Evolutionary conservation across 805 yeast genomes (phyloP).

Genomic region (Saccharomycopsis capsularis): DNA sequence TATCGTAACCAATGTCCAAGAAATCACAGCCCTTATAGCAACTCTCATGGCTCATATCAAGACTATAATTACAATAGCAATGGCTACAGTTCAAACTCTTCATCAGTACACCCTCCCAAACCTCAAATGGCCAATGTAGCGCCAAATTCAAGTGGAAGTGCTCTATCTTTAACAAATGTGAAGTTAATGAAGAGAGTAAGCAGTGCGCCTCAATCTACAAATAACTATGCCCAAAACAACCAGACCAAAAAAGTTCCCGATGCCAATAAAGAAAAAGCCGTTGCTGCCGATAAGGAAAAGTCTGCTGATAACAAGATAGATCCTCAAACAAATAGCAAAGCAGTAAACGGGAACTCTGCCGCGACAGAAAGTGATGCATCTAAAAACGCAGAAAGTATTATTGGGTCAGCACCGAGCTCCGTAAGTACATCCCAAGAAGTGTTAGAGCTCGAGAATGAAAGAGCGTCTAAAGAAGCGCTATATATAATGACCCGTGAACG

Average conservation of each 20-base stretch:
- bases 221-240: background rate
- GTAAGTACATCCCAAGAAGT: slow-evolving; percentile 9
- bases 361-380: background rate
- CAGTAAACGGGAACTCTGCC: background rate
- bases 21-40: background rate
- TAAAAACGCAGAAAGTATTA: background rate
- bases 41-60: background rate
- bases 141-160: too few relatives aligned
- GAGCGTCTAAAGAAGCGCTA: slow-evolving; percentile 36
- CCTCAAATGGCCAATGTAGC: background rate
- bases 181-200: slow-evolving; percentile 23
- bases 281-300: background rate
- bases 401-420: background rate
- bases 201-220: background rate
- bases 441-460: slow-evolving; percentile 28
- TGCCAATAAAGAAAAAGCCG: background rate
- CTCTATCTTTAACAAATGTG: slow-evolving; percentile 9
- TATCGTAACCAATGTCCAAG: too few relatives aligned
- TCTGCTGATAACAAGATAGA: background rate
- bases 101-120: background rate
- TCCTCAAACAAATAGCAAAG: too few relatives aligned
- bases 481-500: slow-evolving; percentile 37
- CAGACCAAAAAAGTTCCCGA: background rate
- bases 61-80: background rate
- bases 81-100: background rate